Evolutionary conservation across 495 filamentous ascomycete species (phyloP).

Genomic region (Penicillium herquei): DNA sequence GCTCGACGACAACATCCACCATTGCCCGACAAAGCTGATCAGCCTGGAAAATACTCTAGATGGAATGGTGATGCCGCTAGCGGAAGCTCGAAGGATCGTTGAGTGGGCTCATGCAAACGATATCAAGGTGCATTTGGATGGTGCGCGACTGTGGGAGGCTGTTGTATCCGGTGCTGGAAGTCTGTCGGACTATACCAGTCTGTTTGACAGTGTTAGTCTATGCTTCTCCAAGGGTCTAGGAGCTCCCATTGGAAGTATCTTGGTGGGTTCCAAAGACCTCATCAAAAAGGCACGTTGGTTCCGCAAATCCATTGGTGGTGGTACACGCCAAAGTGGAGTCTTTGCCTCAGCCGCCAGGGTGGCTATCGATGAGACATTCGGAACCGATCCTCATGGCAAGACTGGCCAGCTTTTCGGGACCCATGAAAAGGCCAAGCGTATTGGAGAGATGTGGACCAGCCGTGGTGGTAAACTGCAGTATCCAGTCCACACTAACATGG

Average conservation of each 20-base stretch:
- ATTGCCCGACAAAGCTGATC: slow-evolving; percentile 32
- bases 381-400: slow-evolving; percentile 55
- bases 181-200: slow-evolving; percentile 63
- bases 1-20: slow-evolving; percentile 34
- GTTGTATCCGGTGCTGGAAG: slow-evolving; percentile 43
- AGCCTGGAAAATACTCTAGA: slow-evolving; percentile 33
- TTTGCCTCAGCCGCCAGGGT: slow-evolving; percentile 47
- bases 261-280: slow-evolving; percentile 64
- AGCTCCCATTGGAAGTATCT: slow-evolving; percentile 79
- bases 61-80: slow-evolving; percentile 30
- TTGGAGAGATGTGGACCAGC: slow-evolving; percentile 62
- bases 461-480: slow-evolving; percentile 48
- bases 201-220: slow-evolving; percentile 78
- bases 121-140: slow-evolving; percentile 36
- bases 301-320: slow-evolving; percentile 82
- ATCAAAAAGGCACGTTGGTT: slow-evolving; percentile 76
- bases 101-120: slow-evolving; percentile 26
- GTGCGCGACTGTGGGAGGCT: slow-evolving; percentile 35
- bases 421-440: slow-evolving; percentile 62
- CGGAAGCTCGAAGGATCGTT: slow-evolving; percentile 28
- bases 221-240: slow-evolving; percentile 91
- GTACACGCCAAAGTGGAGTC: slow-evolving; percentile 65
- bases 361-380: slow-evolving; percentile 59
- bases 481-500: slow-evolving; percentile 81
- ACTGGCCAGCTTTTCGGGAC: slow-evolving; percentile 61